phyloP scores from a whole-genome alignment of 2,329 filamentous ascomycete genomes.

The Arthrobotrys musiformis region DNA sequence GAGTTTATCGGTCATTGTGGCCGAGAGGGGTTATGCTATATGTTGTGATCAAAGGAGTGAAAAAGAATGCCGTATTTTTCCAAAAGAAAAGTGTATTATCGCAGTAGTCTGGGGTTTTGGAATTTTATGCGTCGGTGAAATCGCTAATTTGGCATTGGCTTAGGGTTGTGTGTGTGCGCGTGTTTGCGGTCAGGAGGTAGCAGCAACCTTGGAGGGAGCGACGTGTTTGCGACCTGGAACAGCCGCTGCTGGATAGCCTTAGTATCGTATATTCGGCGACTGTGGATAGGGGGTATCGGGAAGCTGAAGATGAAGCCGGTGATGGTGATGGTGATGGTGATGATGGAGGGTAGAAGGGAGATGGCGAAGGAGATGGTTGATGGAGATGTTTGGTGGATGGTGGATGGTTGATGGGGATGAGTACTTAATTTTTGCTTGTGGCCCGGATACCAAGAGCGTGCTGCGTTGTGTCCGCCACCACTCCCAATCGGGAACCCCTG shows the following conservation, averaged over 20 bases:
- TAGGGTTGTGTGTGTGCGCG: conserved; percentile 15
- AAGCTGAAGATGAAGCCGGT: not conserved
- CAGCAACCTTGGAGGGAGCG: not conserved
- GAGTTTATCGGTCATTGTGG: conserved; percentile 91
- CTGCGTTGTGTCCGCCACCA: conserved; percentile 11
- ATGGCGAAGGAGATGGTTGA: conserved; percentile 11
- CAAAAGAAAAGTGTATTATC: not conserved
- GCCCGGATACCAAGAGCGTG: not conserved
- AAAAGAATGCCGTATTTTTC: not conserved
- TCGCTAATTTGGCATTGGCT: conserved; percentile 27
- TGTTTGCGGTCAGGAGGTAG: conserved; percentile 18
- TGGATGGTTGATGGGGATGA: conserved; percentile 15
- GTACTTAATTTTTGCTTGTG: conserved; percentile 3
- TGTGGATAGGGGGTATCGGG: not conserved
- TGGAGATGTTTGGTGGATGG: conserved; percentile 8
- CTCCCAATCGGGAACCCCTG: conserved; percentile 24
- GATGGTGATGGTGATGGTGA: not conserved
- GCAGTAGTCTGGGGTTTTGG: not conserved
- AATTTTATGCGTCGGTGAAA: conserved; percentile 17
- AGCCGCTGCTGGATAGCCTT: not conserved
- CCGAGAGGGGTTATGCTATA: conserved; percentile 51
- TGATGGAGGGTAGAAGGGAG: not conserved
- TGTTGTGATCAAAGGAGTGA: conserved; percentile 24
- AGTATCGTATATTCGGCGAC: not conserved
- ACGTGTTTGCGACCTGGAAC: conserved; percentile 14